Percentiles rank a stretch among this genome's conserved stretches.
Evolutionary conservation across 2,329 filamentous ascomycete genomes (phyloP).

Genomic region (Botryotinia narcissicola): DNA sequence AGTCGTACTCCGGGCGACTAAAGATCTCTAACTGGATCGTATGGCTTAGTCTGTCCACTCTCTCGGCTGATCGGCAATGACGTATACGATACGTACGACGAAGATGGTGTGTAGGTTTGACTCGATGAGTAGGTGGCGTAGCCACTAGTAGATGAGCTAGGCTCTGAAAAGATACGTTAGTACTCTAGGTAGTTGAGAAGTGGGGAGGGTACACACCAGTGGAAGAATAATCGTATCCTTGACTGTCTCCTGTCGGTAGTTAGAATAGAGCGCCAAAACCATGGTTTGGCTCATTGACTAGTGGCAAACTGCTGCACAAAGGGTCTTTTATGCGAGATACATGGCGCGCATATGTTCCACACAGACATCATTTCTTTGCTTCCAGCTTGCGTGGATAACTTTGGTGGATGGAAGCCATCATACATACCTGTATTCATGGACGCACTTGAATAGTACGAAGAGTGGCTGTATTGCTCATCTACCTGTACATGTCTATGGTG

Average conservation of each 20-base stretch:
- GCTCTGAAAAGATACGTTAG: not conserved
- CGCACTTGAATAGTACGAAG: not conserved
- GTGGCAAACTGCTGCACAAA: not conserved
- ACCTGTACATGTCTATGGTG: not conserved
- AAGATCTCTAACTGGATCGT: conserved; percentile 27
- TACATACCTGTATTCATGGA: conserved; percentile 17
- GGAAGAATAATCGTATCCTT: conserved; percentile 7
- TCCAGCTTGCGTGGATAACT: not conserved
- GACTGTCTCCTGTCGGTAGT: conserved; percentile 4
- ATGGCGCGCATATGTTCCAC: not conserved
- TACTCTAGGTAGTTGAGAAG: not conserved
- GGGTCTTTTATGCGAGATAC: not conserved
- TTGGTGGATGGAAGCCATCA: not conserved
- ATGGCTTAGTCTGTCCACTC: conserved; percentile 5
- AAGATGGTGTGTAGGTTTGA: not conserved
- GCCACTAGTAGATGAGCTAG: not conserved
- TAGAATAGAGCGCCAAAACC: not conserved
- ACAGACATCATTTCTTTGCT: not conserved
- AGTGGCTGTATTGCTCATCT: conserved; percentile 11
- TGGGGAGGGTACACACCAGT: conserved; percentile 1
- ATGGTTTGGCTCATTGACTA: not conserved
- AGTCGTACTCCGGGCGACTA: not conserved
- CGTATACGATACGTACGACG: conserved; percentile 1
- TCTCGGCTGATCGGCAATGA: conserved; percentile 1
- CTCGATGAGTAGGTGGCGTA: conserved; percentile 2